Conservation (phyloP, 805 yeast species). For the Yarrowia porcina region DNA sequence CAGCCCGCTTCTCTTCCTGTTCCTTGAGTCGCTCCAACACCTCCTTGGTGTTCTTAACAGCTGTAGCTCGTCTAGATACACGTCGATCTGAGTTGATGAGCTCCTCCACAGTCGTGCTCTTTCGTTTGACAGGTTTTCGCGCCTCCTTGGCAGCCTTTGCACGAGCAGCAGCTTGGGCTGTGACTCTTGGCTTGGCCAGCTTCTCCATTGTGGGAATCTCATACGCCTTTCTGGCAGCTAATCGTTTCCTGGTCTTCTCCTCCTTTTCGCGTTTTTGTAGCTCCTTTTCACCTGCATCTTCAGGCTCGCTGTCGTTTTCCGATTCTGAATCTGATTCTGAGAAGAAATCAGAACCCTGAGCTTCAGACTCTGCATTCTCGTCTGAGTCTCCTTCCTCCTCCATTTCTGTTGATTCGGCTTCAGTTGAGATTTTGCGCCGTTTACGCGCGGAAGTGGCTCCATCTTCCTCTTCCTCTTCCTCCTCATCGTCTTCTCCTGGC, state of each 20-base stretch:
- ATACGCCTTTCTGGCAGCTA: constrained; percentile 37
- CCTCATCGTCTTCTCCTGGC: constrained; percentile 22
- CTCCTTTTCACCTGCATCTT: constrained; percentile 65
- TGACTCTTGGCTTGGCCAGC: constrained; percentile 35
- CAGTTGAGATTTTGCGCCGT: constrained; percentile 17
- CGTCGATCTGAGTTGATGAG: constrained; percentile 56
- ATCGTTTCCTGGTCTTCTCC: constrained; percentile 34
- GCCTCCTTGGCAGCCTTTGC: constrained; percentile 18
- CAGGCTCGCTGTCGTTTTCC: constrained; percentile 25
- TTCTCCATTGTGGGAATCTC: constrained; percentile 39
- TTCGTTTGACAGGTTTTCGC: constrained; percentile 27
- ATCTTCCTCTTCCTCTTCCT: constrained; percentile 29
- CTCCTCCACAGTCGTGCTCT: constrained; percentile 42
- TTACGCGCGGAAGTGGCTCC: constrained; percentile 2
- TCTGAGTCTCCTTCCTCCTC: constrained; percentile 44
- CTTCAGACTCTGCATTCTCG: constrained; percentile 46
- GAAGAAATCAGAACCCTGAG: constrained; percentile 37
- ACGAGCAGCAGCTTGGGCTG: constrained; percentile 23
- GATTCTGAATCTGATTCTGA: not conserved
- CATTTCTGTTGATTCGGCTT: constrained; percentile 20
- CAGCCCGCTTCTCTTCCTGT: constrained; percentile 56
- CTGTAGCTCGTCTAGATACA: constrained; percentile 72
- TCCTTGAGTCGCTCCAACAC: constrained; percentile 67
- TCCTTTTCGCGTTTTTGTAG: constrained; percentile 45
- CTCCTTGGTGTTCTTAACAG: constrained; percentile 72